Percentiles rank a stretch among this genome's conserved stretches.
Conservation (phyloP, 192 early-diverging fungal genomes). For the Phlyctochytrium planicorne region DNA sequence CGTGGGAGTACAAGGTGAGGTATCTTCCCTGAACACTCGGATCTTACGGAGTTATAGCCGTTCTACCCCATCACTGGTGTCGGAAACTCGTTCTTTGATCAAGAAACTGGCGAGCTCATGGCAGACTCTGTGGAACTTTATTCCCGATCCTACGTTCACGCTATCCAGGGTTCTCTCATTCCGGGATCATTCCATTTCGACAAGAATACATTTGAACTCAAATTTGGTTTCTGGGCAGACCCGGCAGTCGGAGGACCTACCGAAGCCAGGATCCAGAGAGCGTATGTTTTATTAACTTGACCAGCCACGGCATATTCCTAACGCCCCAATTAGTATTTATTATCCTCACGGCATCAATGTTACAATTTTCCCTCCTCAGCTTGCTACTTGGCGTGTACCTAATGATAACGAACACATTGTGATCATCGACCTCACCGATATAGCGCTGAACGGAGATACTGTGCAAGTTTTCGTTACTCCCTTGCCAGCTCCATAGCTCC, state of each 20-base stretch:
- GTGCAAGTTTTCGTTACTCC: not conserved
- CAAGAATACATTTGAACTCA: not conserved
- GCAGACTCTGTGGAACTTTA: not conserved
- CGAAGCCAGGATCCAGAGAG: not conserved
- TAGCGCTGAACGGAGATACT: not conserved
- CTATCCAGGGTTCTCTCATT: not conserved
- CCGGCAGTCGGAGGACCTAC: not conserved
- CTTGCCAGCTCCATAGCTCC: too few species aligned
- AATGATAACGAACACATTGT: not conserved
- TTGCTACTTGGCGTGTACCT: not conserved
- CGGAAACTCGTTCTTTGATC: not conserved
- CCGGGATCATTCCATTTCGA: not conserved
- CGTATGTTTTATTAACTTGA: not conserved
- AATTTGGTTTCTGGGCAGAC: not conserved
- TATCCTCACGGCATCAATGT: not conserved
- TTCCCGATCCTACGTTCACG: not conserved
- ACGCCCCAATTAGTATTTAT: not conserved
- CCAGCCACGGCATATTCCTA: not conserved
- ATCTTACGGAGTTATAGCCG: too few species aligned
- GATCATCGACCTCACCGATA: not conserved
- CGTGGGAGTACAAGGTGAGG: conserved; percentile 4
- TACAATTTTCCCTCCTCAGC: not conserved
- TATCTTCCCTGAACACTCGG: too few species aligned
- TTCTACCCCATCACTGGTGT: not conserved
- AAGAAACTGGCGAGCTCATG: not conserved